phyloP scores from a whole-genome alignment of 2,329 filamentous ascomycete species.

The Chlorencoelia australis region DNA sequence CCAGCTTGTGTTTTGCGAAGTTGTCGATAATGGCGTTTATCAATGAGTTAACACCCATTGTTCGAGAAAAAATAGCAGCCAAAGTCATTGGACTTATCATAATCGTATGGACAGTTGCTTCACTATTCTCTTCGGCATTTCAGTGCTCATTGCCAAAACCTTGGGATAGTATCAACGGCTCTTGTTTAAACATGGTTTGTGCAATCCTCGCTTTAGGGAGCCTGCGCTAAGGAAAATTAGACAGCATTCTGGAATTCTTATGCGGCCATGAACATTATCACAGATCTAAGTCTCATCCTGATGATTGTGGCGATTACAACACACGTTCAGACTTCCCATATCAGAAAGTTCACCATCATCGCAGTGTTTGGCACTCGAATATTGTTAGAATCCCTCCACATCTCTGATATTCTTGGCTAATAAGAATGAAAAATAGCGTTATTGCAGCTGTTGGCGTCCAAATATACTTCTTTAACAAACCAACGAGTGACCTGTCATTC shows the following conservation, averaged over 20 bases:
- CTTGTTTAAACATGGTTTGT: slow-evolving; percentile 5
- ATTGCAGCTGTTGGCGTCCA: slow-evolving; percentile 2
- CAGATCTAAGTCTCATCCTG: slow-evolving; percentile 1
- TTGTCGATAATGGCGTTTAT: too few species aligned
- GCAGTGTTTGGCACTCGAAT: slow-evolving; percentile 6
- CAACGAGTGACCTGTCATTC: slow-evolving; percentile 1
- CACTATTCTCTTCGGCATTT: slow-evolving; percentile 1
- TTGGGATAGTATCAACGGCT: slow-evolving; percentile 1
- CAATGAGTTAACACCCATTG: too few species aligned
- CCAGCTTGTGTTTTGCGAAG: too few species aligned
- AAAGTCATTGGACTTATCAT: background rate
- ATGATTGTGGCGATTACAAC: slow-evolving; percentile 2
- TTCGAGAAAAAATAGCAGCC: background rate
- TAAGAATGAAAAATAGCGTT: background rate
- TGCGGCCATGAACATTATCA: slow-evolving; percentile 4
- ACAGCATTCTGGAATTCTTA: slow-evolving; percentile 3
- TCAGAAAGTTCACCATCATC: slow-evolving; percentile 1
- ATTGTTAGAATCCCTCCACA: background rate
- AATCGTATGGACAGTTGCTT: slow-evolving; percentile 3
- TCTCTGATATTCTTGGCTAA: background rate
- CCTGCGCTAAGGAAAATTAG: background rate
- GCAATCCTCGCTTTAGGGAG: background rate
- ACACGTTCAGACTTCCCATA: slow-evolving; percentile 1
- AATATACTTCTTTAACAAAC: slow-evolving; percentile 1
- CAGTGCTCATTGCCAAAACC: slow-evolving; percentile 1